phyloP scores from a whole-genome alignment of 2,329 filamentous ascomycete genomes.

The Aureobasidium sp. region DNA sequence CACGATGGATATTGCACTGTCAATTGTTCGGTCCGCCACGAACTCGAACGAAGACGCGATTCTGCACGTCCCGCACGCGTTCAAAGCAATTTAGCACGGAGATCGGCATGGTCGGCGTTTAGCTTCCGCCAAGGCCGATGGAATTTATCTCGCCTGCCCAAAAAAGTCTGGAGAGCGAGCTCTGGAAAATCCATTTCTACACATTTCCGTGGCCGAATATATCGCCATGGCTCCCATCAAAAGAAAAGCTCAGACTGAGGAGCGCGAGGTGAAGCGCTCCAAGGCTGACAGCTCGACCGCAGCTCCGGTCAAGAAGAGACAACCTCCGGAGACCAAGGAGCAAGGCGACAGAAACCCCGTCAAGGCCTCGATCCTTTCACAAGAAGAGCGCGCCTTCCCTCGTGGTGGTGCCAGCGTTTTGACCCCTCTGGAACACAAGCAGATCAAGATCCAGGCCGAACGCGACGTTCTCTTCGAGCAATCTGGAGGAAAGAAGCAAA shows the following conservation, averaged over 20 bases:
- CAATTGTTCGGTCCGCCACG: neutral
- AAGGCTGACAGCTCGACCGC: slow-evolving; percentile 18
- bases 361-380: slow-evolving; percentile 44
- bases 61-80: neutral
- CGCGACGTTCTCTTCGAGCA: slow-evolving; percentile 88
- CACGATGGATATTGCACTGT: neutral
- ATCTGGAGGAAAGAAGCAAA: slow-evolving; percentile 51
- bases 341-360: slow-evolving; percentile 21
- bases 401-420: slow-evolving; percentile 84
- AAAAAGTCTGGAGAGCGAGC: no score
- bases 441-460: slow-evolving; percentile 89
- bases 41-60: neutral
- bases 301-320: slow-evolving; percentile 11
- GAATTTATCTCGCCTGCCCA: no score
- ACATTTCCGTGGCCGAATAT: neutral
- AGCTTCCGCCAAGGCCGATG: neutral
- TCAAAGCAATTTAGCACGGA: neutral
- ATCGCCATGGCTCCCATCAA: slow-evolving; percentile 36
- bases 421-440: slow-evolving; percentile 90
- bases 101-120: neutral
- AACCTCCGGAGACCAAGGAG: slow-evolving; percentile 21
- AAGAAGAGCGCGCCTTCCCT: slow-evolving; percentile 86
- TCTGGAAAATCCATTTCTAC: neutral
- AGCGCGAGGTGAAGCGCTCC: slow-evolving; percentile 27
- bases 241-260: slow-evolving; percentile 34